Conservation (phyloP, 2,329 filamentous ascomycete species). For the Cladosporium sp. region DNA sequence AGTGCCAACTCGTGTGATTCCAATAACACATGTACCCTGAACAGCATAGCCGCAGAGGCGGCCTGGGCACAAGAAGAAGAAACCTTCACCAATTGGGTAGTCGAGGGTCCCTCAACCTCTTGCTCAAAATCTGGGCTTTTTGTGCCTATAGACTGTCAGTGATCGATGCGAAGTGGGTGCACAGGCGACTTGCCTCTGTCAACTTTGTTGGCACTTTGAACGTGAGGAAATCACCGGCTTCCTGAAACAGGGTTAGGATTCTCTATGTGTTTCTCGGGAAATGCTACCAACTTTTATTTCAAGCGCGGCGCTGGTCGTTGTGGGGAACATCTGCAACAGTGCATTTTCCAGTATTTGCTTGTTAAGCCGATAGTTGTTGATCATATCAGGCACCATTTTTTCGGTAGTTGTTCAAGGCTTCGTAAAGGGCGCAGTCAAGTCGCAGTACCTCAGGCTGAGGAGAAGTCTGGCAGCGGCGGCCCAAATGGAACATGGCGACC, state of each 20-base stretch:
- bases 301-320: not conserved
- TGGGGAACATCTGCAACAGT: not conserved
- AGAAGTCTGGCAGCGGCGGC: not conserved
- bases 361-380: not conserved
- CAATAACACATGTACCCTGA: too few relatives aligned
- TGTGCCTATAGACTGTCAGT: too few relatives aligned
- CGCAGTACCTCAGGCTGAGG: not conserved
- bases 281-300: not conserved
- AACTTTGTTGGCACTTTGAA: not conserved
- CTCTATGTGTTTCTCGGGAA: not conserved
- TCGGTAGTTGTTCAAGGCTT: not conserved
- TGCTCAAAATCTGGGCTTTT: too few relatives aligned
- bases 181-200: not conserved
- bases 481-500: not conserved
- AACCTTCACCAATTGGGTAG: too few relatives aligned
- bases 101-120: too few relatives aligned
- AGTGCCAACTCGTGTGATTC: too few relatives aligned
- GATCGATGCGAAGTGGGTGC: too few relatives aligned
- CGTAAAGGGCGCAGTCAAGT: not conserved
- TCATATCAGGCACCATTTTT: not conserved
- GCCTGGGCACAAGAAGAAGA: too few relatives aligned
- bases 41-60: too few relatives aligned
- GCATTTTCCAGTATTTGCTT: not conserved
- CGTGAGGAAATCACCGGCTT: not conserved
- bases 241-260: not conserved